Evolutionary conservation across 257 asterid species (phyloP).

Genomic region (Buddleja alternifolia): DNA sequence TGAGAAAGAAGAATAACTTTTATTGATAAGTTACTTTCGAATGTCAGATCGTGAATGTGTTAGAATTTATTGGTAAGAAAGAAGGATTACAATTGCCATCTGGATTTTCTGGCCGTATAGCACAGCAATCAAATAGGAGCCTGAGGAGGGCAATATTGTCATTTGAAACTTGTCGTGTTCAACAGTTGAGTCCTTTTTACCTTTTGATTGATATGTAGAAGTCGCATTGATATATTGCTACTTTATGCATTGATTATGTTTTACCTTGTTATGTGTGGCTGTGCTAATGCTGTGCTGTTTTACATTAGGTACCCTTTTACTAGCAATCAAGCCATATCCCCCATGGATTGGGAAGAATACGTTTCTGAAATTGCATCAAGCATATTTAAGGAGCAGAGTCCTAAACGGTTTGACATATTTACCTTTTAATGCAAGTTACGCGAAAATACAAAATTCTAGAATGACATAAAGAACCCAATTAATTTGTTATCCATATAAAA

Average conservation of each 20-base stretch:
- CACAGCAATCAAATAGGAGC: constrained; percentile 84
- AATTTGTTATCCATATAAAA: background rate
- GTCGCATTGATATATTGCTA: background rate
- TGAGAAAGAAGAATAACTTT: background rate
- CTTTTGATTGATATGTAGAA: constrained; percentile 22
- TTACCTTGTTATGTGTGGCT: constrained; percentile 16
- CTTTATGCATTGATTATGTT: constrained; percentile 5
- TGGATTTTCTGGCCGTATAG: constrained; percentile 80
- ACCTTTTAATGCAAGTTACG: constrained; percentile 11
- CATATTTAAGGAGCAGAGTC: constrained; percentile 95
- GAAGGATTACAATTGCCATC: constrained; percentile 83
- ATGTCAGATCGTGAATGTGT: constrained; percentile 68
- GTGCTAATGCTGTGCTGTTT: constrained; percentile 24
- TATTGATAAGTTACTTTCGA: background rate
- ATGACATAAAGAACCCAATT: constrained; percentile 1
- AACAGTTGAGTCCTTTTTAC: constrained; percentile 65
- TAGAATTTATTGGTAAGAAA: constrained; percentile 91
- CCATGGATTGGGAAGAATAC: constrained; percentile 98
- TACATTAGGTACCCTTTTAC: constrained; percentile 82
- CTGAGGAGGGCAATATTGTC: constrained; percentile 89
- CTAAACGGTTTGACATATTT: constrained; percentile 68
- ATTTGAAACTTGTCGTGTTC: constrained; percentile 93
- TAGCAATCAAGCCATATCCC: constrained; percentile 71
- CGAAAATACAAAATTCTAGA: background rate
- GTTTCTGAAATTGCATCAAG: constrained; percentile 86